Evolutionary conservation across 208 protist genomes (phyloP), one percentile per base, ranked within the genome.

Genomic region (Zelonia costaricensis): DNA sequence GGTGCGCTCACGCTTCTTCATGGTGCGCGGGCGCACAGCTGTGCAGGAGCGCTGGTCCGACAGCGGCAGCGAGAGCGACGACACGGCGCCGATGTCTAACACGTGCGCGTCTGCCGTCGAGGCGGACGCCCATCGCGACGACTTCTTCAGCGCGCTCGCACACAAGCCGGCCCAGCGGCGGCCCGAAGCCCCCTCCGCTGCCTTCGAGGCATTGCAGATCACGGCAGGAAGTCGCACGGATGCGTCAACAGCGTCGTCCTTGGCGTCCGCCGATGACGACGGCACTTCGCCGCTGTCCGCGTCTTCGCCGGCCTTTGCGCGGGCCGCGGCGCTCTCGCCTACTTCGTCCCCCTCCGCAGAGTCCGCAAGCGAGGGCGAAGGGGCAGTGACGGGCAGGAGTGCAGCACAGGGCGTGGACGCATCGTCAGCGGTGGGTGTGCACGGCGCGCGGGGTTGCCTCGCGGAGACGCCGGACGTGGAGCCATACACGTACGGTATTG

Each of bases 1-100:
- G 9, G 80, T 91, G 54, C 80, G 84, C 12, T 91, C 84, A 13
- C 78, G 79, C 39, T 84, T 84, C 65, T 91, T 91, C 45, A 36
- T 82, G 51, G 13, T 43, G 18, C 64, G 55, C 2, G 64, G 64
- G n/a, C 61, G 59, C 31, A 65, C 60, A 7, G 72, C 74, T 28
- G 78, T 74, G 49, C 53, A 68, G 12, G 78, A 81, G 27, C 58
- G 56, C 22, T 74, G 67, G 67, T 61, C 51, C 15, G 33, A 66
- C 12, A 70, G 72, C 56, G 62, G 62, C 28, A 54, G 33, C 3
- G 56, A 69, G 16, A 56, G n/a, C n/a, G n/a, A n/a, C n/a, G n/a
- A n/a, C n/a, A n/a, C n/a, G n/a, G n/a, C n/a, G n/a, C n/a, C n/a
- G n/a, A n/a, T n/a, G n/a, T n/a, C n/a, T n/a, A n/a, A n/a, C n/a